Base-by-base conservation (phyloP, 1,284 basidiomycete genomes). In the Schizophyllum amplum region DNA sequence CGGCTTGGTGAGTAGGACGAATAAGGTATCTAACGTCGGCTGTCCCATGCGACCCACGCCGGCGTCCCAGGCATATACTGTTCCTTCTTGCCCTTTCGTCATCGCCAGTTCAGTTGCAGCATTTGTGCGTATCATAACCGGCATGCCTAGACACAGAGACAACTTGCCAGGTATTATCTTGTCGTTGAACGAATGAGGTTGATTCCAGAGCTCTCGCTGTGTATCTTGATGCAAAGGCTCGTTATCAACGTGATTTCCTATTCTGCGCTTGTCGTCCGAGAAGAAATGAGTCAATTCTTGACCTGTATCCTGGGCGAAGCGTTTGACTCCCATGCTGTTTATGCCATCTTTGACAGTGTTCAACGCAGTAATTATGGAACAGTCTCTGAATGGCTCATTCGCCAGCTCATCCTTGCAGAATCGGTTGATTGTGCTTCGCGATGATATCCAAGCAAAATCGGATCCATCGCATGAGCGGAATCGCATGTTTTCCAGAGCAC, bases 61-160 rank as follows among this genome's bases (percentile, higher is more conserved):
- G 3, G 53, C 21, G 24, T 68, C 57, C 73, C 74, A 77, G 1
- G 62, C 68, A 46, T 65, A 60, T 0, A 75, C 69, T 26, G 57
- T 61, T 1, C 56, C 75, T 58, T 75, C 71, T 57, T 73, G 74
- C 4, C 74, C 74, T 59, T 75, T 76, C 11, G 72, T 76, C 5
- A 73, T 71, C 52, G 70, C 68, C 4, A 68, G 56, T 52, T 75
- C 71, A 9, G 72, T 74, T 2, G 71, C 73, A 42, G 64, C 54
- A 59, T 75, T 74, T 2, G 63, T 47, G 25, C 68, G 66, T 2
- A 77, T 65, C 62, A 77, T 71, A 0, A 79, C 63, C 27, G 74
- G 75, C 60, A 77, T 63, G 0, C 72, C 72, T 21, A 69, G 51
- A 63, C 74, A 77, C 0, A 77, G 47, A 1, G 59, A 55, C 1